phyloP scores from a whole-genome alignment of 2,329 filamentous ascomycete genomes.

The Penicillium nordicum region DNA sequence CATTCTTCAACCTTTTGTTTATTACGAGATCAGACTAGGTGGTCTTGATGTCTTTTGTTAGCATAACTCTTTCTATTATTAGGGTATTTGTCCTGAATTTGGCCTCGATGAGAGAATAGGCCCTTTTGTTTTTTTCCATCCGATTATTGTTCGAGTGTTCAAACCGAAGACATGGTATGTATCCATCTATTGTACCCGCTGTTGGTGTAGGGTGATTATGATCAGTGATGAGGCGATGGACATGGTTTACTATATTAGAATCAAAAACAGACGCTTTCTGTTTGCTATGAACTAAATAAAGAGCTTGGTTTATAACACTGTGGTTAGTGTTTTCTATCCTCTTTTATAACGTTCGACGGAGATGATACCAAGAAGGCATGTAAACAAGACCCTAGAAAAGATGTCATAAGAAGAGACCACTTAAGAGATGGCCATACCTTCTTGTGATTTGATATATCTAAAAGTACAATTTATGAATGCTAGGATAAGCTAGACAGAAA shows the following conservation, averaged over 20 bases:
- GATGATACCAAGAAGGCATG: not conserved
- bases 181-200: not conserved
- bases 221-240: not conserved
- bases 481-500: slow-evolving; percentile 12
- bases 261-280: not conserved
- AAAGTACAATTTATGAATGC: slow-evolving; percentile 29
- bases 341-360: not conserved
- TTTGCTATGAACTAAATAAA: not conserved
- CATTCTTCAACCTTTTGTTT: slow-evolving; percentile 5
- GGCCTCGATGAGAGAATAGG: slow-evolving; percentile 17
- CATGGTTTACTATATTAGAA: not conserved
- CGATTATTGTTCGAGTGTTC: not conserved
- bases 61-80: slow-evolving; percentile 8
- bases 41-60: slow-evolving; percentile 11
- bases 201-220: not conserved
- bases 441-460: slow-evolving; percentile 21
- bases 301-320: not conserved
- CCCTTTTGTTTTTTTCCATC: slow-evolving; percentile 7
- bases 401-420: not conserved
- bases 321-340: not conserved
- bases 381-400: not conserved
- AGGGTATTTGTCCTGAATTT: slow-evolving; percentile 4
- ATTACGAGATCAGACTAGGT: slow-evolving; percentile 11
- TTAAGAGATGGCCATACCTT: slow-evolving; percentile 5
- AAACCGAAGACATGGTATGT: not conserved